Evolutionary conservation across 805 yeast genomes (phyloP).

Genomic region (Kodamaea restingae): DNA sequence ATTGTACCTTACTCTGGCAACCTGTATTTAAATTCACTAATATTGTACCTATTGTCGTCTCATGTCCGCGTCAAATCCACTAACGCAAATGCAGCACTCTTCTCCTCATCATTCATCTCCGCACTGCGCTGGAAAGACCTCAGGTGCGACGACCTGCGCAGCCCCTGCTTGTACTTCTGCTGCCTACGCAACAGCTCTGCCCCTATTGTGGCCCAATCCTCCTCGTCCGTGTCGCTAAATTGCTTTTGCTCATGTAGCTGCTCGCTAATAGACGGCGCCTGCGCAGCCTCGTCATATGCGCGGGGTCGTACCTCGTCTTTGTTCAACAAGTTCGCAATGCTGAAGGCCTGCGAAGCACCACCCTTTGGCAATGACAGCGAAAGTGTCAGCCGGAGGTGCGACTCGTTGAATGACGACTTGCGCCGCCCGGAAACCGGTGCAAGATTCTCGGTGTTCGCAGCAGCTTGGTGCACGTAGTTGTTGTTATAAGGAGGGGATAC

Average conservation of each 20-base stretch:
- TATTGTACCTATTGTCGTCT: no score
- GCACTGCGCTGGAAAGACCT: conserved; percentile 6
- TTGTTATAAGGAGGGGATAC: conserved; percentile 20
- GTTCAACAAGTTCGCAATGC: conserved; percentile 14
- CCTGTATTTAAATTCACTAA: no score
- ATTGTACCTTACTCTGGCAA: no score
- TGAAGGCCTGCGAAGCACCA: conserved; percentile 10
- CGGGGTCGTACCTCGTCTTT: background rate
- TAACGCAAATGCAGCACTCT: conserved; percentile 58
- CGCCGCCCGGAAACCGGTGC: conserved; percentile 18
- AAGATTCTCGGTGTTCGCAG: conserved; percentile 10
- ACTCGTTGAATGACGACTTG: conserved; percentile 41
- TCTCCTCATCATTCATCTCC: conserved; percentile 35
- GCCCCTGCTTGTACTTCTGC: conserved; percentile 11
- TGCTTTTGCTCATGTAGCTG: conserved; percentile 8
- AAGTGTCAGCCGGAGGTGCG: conserved; percentile 40
- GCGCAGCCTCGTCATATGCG: conserved; percentile 8
- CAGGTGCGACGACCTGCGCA: conserved; percentile 8
- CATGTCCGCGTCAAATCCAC: conserved; percentile 45
- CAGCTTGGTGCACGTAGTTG: conserved; percentile 13
- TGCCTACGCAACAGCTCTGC: conserved; percentile 57
- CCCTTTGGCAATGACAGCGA: conserved; percentile 19
- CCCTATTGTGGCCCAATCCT: conserved; percentile 92
- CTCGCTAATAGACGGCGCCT: conserved; percentile 10
- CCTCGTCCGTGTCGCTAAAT: conserved; percentile 85